Evolutionary conservation across 2,329 filamentous ascomycete species (phyloP).

Genomic region (Fusarium setosum): DNA sequence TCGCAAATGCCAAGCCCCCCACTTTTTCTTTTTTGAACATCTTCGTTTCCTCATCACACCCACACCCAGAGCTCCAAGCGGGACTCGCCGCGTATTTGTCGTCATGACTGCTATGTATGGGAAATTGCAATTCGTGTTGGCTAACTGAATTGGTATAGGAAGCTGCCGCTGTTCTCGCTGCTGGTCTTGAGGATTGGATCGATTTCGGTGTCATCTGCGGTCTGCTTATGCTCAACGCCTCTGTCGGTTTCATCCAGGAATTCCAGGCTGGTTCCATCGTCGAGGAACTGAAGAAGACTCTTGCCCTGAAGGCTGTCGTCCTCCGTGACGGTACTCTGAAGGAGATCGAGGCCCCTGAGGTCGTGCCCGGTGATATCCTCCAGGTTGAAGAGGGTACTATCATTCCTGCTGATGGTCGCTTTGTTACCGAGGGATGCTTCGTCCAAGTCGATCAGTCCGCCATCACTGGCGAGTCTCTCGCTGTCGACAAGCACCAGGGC

Average conservation of each 20-base stretch:
- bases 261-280: slow-evolving; percentile 91
- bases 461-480: slow-evolving; percentile 91
- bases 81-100: background rate
- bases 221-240: slow-evolving; percentile 84
- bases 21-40: too few relatives aligned
- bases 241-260: slow-evolving; percentile 89
- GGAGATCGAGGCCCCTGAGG: slow-evolving; percentile 84
- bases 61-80: slow-evolving; percentile 7
- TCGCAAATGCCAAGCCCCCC: too few relatives aligned
- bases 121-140: slow-evolving; percentile 23
- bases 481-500: slow-evolving; percentile 86
- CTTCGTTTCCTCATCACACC: too few relatives aligned
- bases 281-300: slow-evolving; percentile 89
- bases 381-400: slow-evolving; percentile 93
- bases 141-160: slow-evolving; percentile 52
- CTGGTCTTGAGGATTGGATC: slow-evolving; percentile 88
- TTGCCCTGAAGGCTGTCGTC: slow-evolving; percentile 88
- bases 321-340: slow-evolving; percentile 81
- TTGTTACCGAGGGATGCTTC: slow-evolving; percentile 86
- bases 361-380: slow-evolving; percentile 91
- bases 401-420: slow-evolving; percentile 87
- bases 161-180: slow-evolving; percentile 81
- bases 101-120: background rate
- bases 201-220: slow-evolving; percentile 93
- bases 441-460: slow-evolving; percentile 92